Evolutionary conservation across 1,139 yeast species (phyloP).

Genomic region (Taiozyma sp.): DNA sequence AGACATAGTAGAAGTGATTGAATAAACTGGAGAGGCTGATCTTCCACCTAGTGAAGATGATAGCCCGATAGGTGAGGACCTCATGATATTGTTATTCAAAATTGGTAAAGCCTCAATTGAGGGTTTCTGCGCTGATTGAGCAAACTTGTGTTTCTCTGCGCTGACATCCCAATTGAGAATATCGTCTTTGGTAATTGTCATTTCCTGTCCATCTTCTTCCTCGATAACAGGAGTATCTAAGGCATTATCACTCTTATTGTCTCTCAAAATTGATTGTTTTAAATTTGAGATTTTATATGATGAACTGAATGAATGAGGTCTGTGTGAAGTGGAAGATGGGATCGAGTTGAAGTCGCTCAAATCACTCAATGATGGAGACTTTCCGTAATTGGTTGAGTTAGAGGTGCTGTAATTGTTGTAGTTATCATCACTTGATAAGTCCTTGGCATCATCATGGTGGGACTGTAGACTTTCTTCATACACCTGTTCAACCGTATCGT

Average conservation of each 20-base stretch:
- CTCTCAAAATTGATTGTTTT: constrained; percentile 12
- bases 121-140: constrained; percentile 5
- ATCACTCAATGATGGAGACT: constrained; percentile 23
- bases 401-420: constrained; percentile 23
- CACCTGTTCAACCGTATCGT: background rate
- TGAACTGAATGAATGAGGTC: constrained; percentile 6
- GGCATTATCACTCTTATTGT: constrained; percentile 1
- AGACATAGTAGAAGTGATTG: constrained; percentile 23
- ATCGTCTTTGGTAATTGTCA: constrained; percentile 29
- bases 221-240: constrained; percentile 12
- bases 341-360: constrained; percentile 21
- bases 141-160: constrained; percentile 5
- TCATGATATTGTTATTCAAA: background rate
- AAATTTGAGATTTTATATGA: constrained; percentile 9
- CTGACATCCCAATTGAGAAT: constrained; percentile 23
- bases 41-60: constrained; percentile 11
- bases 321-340: constrained; percentile 10
- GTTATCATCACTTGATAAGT: constrained; percentile 6
- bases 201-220: constrained; percentile 20
- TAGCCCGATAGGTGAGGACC: constrained; percentile 2
- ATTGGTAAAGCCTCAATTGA: constrained; percentile 14
- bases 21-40: constrained; percentile 20
- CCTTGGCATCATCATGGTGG: constrained; percentile 3
- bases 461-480: constrained; percentile 5
- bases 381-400: constrained; percentile 22